Percentiles rank a stretch among this genome's conserved stretches.
Evolutionary conservation across 257 asterid species (phyloP).

Genomic region (Salvia rosmarinus): DNA sequence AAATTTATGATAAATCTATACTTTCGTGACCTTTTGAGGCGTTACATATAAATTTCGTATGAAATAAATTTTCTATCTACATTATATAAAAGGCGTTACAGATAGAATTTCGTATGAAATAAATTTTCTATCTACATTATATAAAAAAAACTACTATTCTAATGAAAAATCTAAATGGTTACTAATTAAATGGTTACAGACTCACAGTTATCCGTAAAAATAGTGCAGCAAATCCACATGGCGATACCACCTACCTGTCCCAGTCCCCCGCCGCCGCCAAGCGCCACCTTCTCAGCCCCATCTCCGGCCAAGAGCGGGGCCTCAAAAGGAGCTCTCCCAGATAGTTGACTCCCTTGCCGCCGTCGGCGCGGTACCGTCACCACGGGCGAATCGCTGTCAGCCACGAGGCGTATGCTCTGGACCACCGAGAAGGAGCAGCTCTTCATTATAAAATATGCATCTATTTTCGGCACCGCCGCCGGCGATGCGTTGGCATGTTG

Average conservation of each 20-base stretch:
- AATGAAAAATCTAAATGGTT: too few relatives aligned
- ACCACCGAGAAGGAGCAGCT: constrained; percentile 98
- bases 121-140: too few relatives aligned
- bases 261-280: constrained; percentile 55
- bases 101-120: too few relatives aligned
- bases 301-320: constrained; percentile 88
- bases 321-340: constrained; percentile 64
- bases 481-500: constrained; percentile 87
- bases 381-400: constrained; percentile 58
- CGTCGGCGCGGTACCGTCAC: constrained; percentile 58
- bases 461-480: constrained; percentile 69
- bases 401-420: constrained; percentile 95
- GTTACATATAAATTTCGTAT: too few relatives aligned
- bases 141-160: too few relatives aligned
- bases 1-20: too few relatives aligned
- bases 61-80: too few relatives aligned
- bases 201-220: not conserved
- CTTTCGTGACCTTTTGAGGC: too few relatives aligned
- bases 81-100: too few relatives aligned
- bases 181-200: too few relatives aligned
- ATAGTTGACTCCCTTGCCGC: constrained; percentile 60
- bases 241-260: constrained; percentile 60
- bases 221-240: constrained; percentile 43
- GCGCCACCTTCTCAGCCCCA: constrained; percentile 73
- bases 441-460: constrained; percentile 65